Conservation (phyloP, 148 eudicot species). For the Fallopia convolvulus region DNA sequence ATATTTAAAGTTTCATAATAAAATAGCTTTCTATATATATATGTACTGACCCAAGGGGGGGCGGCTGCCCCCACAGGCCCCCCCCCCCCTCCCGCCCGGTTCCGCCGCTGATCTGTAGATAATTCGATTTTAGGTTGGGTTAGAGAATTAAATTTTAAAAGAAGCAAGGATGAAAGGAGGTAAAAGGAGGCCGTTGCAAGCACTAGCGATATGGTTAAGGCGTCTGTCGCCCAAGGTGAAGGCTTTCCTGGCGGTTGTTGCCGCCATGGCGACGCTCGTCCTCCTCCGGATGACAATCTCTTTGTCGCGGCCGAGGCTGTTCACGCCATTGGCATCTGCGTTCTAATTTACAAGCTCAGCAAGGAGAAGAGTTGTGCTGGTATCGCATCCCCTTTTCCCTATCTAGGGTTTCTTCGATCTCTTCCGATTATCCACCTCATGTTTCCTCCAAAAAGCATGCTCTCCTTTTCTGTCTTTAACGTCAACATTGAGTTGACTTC, state of each 20-base stretch:
- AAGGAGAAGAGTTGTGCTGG: slow-evolving; percentile 20
- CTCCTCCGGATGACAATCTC: slow-evolving; percentile 11
- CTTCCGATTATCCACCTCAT: background rate
- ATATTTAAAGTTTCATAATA: too few species aligned
- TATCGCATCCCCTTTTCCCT: background rate
- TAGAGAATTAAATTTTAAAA: background rate
- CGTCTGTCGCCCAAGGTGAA: slow-evolving; percentile 19
- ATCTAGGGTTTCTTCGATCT: background rate
- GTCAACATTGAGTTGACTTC: background rate
- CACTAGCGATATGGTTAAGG: slow-evolving; percentile 12
- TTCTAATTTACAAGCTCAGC: slow-evolving; percentile 19
- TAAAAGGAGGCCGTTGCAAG: slow-evolving; percentile 14
- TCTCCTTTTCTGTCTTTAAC: background rate
- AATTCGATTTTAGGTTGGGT: background rate
- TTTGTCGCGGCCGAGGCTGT: slow-evolving; percentile 21
- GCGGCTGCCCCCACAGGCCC: too few species aligned
- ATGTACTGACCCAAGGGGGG: too few species aligned
- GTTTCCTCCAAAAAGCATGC: too few species aligned
- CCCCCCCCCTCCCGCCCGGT: too few species aligned
- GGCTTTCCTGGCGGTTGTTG: slow-evolving; percentile 17
- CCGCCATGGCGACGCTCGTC: slow-evolving; percentile 17
- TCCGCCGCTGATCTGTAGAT: background rate
- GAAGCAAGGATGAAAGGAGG: slow-evolving; percentile 1
- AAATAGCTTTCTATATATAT: too few species aligned
- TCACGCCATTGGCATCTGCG: slow-evolving; percentile 15